Conservation (phyloP, 345 rosid species). For the sweet orange (Citrus sinensis) region DNA sequence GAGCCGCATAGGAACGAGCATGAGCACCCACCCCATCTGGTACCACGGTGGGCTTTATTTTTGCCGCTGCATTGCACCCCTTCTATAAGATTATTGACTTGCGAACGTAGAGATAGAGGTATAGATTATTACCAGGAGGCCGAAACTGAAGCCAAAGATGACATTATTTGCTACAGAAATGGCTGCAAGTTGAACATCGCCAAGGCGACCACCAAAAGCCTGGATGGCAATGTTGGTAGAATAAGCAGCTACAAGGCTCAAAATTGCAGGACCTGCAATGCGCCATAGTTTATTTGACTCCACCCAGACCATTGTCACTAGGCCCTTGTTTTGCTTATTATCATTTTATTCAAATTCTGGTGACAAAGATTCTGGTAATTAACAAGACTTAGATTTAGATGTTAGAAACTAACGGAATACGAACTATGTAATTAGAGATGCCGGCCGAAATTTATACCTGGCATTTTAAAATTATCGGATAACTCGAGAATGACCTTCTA, state of each 20-base stretch:
- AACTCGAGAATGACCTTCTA: background rate
- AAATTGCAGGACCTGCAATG: conserved; percentile 57
- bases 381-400: background rate
- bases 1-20: too few species aligned
- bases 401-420: background rate
- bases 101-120: too few species aligned
- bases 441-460: background rate
- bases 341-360: background rate
- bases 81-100: too few species aligned
- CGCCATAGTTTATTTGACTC: conserved; percentile 59
- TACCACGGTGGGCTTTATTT: too few species aligned
- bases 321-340: background rate
- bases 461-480: too few species aligned
- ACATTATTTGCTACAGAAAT: too few species aligned
- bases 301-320: conserved; percentile 24
- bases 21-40: too few species aligned
- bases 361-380: background rate
- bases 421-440: background rate
- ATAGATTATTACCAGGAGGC: too few species aligned
- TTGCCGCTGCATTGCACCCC: too few species aligned
- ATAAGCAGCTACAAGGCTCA: conserved; percentile 45
- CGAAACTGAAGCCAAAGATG: too few species aligned
- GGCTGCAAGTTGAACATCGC: conserved; percentile 3
- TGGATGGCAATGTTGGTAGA: conserved; percentile 55
- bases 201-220: conserved; percentile 64